Conservation (phyloP, 140 eudicot genomes). For the Senecio squalidus region DNA sequence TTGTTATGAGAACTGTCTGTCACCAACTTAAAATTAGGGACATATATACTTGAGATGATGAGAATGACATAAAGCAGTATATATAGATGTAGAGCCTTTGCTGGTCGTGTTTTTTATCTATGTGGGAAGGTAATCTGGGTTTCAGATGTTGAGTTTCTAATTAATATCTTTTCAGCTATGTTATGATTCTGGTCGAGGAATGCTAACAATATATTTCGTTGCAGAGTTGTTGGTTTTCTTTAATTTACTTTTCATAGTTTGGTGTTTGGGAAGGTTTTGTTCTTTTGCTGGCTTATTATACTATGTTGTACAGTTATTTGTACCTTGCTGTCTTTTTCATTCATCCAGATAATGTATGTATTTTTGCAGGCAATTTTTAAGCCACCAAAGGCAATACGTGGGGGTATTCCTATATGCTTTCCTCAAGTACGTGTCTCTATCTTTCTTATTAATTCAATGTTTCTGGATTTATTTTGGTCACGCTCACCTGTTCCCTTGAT, state of each 20-base stretch:
- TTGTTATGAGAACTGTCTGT: not conserved
- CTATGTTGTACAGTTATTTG: not conserved
- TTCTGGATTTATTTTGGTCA: not conserved
- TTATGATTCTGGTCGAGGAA: not conserved
- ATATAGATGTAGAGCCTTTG: not conserved
- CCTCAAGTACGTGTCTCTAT: constrained; percentile 64
- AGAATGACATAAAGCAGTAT: not conserved
- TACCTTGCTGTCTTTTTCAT: constrained; percentile 15
- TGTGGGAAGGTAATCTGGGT: not conserved
- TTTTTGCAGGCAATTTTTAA: constrained; percentile 65
- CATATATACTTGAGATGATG: not conserved
- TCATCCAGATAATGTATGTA: constrained; percentile 7
- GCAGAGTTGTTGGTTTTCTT: not conserved
- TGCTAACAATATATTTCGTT: not conserved
- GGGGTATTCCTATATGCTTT: constrained; percentile 93
- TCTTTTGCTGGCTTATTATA: not conserved
- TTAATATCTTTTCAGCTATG: not conserved
- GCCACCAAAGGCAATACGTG: constrained; percentile 93
- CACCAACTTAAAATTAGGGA: not conserved
- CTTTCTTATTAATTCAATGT: constrained; percentile 5
- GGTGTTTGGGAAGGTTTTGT: not conserved
- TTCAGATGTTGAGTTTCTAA: not conserved
- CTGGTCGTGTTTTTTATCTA: not conserved
- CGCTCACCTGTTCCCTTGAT: constrained; percentile 17
- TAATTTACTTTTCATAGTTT: not conserved